Conservation (phyloP, 257 asterid genomes). For the Petunia axillaris region DNA sequence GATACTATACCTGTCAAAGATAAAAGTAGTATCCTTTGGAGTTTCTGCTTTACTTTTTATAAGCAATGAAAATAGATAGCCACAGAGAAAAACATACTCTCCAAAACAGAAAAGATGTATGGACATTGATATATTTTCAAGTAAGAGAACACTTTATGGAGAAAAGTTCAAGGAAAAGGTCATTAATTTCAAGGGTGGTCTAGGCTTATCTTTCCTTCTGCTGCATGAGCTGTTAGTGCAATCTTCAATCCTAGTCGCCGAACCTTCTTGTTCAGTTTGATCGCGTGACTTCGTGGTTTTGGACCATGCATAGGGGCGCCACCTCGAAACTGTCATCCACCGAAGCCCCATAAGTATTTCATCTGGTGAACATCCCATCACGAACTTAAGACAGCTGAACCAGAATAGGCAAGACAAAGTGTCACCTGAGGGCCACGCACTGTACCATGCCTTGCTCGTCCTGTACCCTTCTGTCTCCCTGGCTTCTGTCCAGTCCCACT, state of each 20-base stretch:
- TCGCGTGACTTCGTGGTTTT: constrained; percentile 93
- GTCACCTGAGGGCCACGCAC: constrained; percentile 81
- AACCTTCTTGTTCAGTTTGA: constrained; percentile 88
- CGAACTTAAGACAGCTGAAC: constrained; percentile 10
- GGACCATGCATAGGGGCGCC: constrained; percentile 94
- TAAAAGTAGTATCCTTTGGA: no score
- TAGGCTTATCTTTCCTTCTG: constrained; percentile 91
- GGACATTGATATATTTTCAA: no score
- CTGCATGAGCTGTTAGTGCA: constrained; percentile 90
- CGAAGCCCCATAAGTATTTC: constrained; percentile 5
- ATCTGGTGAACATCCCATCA: no score
- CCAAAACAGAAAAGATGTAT: no score
- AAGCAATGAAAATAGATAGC: no score
- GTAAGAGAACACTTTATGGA: no score
- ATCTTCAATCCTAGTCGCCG: constrained; percentile 86
- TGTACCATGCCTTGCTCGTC: constrained; percentile 93
- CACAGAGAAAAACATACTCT: no score
- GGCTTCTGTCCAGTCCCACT: constrained; percentile 98
- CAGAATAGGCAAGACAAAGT: constrained; percentile 13
- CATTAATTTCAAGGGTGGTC: no score
- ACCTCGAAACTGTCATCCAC: constrained; percentile 71
- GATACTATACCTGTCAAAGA: no score
- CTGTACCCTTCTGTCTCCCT: constrained; percentile 86
- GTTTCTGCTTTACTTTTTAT: no score
- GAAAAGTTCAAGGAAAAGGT: no score